Base-by-base conservation (phyloP, 164 flowering plant genomes). In the Umbellularia californica region DNA sequence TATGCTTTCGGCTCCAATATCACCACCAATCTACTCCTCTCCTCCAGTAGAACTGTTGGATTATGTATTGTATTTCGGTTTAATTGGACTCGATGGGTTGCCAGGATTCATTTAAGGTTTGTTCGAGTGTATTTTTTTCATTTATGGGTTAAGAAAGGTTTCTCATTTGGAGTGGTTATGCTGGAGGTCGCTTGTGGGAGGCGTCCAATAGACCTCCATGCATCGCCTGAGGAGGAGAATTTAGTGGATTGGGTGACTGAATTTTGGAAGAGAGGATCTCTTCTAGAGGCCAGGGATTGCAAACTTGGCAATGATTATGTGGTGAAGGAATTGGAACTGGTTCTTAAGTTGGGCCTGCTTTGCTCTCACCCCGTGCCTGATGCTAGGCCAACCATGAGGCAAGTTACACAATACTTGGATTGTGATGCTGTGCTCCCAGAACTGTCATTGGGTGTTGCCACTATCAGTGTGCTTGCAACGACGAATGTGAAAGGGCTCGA, bases 141-240 rank as follows among this genome's bases (percentile, higher is more conserved):
- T 6, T 35, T 6, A 35, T 0, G 1, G 47, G 10, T 35, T 5
- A 35, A 35, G 47, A 5, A 35, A 35, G 47, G 47, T 35, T 35
- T 76, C 73, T 79, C 88, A 1, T 87, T 84, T 33, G 90, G 88
- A n/a, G 82, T 55, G 15, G 17, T 75, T 50, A 12, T 70, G 50
- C 73, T 74, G 17, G 76, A 74, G 63, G 76, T 74, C 23, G 76
- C 76, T 64, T 73, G 75, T 24, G 75, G 75, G 19, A 69, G 60
- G 25, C 63, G 77, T n/a, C 77, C 77, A 6, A 20, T 75, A 41
- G 73, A 41, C 30, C 60, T 15, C 17, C 28, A 2, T 22, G 25
- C 30, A 20, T 19, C 74, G 25, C 22, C 7, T 15, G 69, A 33
- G 10, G 75, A 35, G 52, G n/a, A 64, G 68, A 55, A 55, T 55